Evolutionary conservation across 441 rosid species (phyloP).

Genomic region (Gossypium armourianum): DNA sequence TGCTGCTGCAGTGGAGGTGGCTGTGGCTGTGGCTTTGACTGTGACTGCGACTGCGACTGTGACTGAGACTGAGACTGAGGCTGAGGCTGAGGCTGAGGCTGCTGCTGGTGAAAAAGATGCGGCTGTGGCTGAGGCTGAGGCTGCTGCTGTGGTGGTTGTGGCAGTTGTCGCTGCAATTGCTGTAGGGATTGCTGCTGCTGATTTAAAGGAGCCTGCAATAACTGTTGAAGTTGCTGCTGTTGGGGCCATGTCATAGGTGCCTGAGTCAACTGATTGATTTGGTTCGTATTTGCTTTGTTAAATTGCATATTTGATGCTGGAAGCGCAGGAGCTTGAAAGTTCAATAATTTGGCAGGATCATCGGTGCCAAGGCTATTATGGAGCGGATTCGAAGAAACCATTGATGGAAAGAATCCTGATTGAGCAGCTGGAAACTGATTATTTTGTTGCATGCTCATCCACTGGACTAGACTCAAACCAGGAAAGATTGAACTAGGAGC

Average conservation of each 20-base stretch:
- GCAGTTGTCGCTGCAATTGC: conserved; percentile 28
- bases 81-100: conserved; percentile 21
- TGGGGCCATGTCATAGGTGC: conserved; percentile 55
- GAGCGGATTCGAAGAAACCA: conserved; percentile 43
- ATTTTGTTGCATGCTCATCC: conserved; percentile 97
- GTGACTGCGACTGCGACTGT: conserved; percentile 16
- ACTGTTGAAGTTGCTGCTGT: conserved; percentile 70
- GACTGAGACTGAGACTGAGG: conserved; percentile 22
- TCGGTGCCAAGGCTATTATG: conserved; percentile 49
- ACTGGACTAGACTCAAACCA: conserved; percentile 83
- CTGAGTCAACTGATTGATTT: conserved; percentile 53
- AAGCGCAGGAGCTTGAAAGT: conserved; percentile 61
- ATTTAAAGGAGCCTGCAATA: conserved; percentile 39
- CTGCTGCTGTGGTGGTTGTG: conserved; percentile 26
- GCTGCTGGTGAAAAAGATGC: conserved; percentile 9
- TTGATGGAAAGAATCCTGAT: conserved; percentile 56
- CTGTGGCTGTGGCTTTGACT: conserved; percentile 14
- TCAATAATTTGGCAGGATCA: conserved; percentile 72
- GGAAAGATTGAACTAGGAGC: conserved; percentile 59
- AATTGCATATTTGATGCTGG: conserved; percentile 52
- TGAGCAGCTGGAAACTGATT: conserved; percentile 62
- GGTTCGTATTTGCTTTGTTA: conserved; percentile 48
- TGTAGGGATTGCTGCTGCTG: conserved; percentile 39
- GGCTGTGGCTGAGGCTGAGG: conserved; percentile 22
- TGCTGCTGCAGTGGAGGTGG: conserved; percentile 20